A percentile compares a stretch with the other conserved stretches of the same genome.
Evolutionary conservation across 2,329 filamentous ascomycete genomes (phyloP).

Genomic region (Fusarium paranaense): DNA sequence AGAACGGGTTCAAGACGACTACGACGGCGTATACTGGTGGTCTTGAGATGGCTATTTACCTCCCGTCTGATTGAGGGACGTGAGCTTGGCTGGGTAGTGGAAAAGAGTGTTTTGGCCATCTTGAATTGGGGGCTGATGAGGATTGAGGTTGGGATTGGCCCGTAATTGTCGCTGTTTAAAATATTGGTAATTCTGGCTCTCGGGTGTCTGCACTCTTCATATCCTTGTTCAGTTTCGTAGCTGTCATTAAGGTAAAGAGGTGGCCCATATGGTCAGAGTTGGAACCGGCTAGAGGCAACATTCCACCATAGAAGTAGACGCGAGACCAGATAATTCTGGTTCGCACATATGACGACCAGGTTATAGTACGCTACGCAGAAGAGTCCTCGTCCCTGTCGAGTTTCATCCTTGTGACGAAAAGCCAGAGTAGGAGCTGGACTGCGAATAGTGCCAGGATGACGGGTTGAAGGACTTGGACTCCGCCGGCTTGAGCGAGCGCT

Average conservation of each 20-base stretch:
- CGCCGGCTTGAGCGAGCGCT: neutral
- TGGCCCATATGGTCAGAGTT: neutral
- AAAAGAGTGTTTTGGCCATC: neutral
- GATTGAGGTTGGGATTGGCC: neutral
- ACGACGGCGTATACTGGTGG: slow-evolving; percentile 49
- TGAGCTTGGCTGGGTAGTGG: neutral
- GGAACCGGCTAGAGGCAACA: too few relatives aligned
- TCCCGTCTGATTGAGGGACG: slow-evolving; percentile 40
- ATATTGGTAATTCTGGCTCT: neutral
- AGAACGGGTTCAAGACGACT: slow-evolving; percentile 60
- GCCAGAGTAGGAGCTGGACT: neutral
- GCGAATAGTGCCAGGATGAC: neutral
- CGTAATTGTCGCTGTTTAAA: neutral
- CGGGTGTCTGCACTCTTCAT: neutral
- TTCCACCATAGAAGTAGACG: neutral
- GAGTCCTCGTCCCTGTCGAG: neutral
- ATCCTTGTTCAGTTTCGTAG: neutral
- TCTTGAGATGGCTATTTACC: slow-evolving; percentile 45
- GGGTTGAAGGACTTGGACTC: neutral
- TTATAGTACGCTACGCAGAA: neutral
- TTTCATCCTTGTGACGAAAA: neutral
- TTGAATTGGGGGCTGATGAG: neutral
- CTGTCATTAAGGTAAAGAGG: neutral
- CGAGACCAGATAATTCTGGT: neutral
- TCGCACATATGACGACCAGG: neutral